Base-by-base conservation (phyloP, 2,329 filamentous ascomycete genomes). In the Diplodia scrobiculata region DNA sequence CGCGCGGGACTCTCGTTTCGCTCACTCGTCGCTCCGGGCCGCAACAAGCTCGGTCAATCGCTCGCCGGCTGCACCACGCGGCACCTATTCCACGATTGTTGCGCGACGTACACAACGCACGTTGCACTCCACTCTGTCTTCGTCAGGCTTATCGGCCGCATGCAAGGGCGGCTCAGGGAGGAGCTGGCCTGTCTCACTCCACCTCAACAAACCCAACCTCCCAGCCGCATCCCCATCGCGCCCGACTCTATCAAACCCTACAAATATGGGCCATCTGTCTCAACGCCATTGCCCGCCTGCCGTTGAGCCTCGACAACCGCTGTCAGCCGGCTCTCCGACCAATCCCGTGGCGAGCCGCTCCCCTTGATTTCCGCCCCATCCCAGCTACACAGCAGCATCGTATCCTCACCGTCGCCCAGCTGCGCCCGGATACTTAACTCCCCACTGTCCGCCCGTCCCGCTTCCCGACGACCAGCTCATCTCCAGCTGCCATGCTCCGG, bases 171-270 rank as follows among this genome's bases (percentile, higher is more conserved):
- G 41, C 45, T 29, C 19, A 38, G 47, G 53, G 53, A 19, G 17
- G 9, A 25, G n/a, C 50, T 14, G 19, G 2, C 21, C 14, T 25
- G 13, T 38, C 52, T 54, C 53, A 55, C 53, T 29, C n/a, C 27
- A 17, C 17, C 58, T 62, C 58, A 62, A 62, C 58, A 62, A 62
- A 62, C 25, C 41, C 19, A 50, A 45, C 25, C 54, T 19, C 29
- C 5, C 29, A 19, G 6, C 29, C 29, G 5, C 52, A 5, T 21
- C 52, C n/a, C 34, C 34, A 21, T 32, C 53, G 5, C 6, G n/a
- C 19, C 53, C 14, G 41, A 1, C 29, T 32, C 55, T 13, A 47
- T 45, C 54, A 36, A 29, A 41, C 2, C 36, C 27, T 58, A 62
- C 58, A 62, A 62, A 62, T 50, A 41, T 50, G 58, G 41, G 17